A percentile compares a stretch with the other conserved stretches of the same genome.
Evolutionary conservation across 805 yeast genomes (phyloP).

Genomic region (Pichia nakasei): DNA sequence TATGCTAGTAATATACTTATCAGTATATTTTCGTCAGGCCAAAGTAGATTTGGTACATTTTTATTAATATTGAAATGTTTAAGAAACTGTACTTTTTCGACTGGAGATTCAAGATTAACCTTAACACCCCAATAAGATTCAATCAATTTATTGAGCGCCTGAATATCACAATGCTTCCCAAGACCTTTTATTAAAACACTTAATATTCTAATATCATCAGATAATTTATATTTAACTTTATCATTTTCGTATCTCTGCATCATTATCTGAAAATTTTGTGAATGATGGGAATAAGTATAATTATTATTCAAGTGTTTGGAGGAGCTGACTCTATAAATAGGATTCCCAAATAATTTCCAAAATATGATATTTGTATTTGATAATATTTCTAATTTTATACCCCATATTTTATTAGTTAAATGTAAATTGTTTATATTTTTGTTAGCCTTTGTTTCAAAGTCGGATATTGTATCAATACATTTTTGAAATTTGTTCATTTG

Average conservation of each 20-base stretch:
- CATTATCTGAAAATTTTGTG: constrained; percentile 4
- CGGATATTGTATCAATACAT: constrained; percentile 16
- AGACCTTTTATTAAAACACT: constrained; percentile 8
- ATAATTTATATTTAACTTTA: background rate
- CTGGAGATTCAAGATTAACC: constrained; percentile 8
- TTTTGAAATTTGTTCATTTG: constrained; percentile 11
- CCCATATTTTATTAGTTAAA: constrained; percentile 21
- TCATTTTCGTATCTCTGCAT: constrained; percentile 4
- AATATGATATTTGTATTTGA: constrained; percentile 17
- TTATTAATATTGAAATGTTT: constrained; percentile 6
- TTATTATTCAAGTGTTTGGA: background rate
- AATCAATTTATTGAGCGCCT: constrained; percentile 19
- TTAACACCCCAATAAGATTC: constrained; percentile 23
- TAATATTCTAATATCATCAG: background rate
- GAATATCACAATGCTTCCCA: constrained; percentile 22
- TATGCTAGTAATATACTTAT: constrained; percentile 24
- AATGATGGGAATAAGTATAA: constrained; percentile 4
- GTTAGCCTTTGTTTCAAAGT: constrained; percentile 12
- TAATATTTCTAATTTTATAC: constrained; percentile 16
- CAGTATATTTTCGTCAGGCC: constrained; percentile 22
- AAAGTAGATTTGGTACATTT: constrained; percentile 8
- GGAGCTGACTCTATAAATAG: constrained; percentile 1
- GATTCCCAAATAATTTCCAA: constrained; percentile 19
- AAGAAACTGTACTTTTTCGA: background rate
- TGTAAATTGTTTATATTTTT: constrained; percentile 2